These are phyloP conservation scores for Ogataea neopini DNA, from an alignment of 805 yeast genomes.

Conservation along the genomic window DNA sequence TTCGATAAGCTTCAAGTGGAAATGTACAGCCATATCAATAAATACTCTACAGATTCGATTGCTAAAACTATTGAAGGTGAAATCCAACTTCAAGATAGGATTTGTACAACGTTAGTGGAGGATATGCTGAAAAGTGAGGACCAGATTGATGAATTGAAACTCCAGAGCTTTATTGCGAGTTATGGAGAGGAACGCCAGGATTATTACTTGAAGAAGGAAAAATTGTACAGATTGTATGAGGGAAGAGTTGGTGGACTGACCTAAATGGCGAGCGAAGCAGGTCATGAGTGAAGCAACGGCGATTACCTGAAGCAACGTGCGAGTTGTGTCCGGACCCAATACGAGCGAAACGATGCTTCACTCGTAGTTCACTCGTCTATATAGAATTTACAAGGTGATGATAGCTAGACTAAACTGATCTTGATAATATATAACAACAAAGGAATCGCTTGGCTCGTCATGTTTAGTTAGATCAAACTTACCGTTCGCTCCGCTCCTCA, in stretches of 20 bases:
- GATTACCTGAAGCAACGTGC: no score
- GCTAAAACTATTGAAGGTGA: conserved; percentile 37
- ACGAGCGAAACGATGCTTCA: no score
- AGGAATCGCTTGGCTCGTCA: no score
- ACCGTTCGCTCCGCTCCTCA: no score
- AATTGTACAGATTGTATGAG: conserved; percentile 47
- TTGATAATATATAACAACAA: no score
- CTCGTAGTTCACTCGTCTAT: no score
- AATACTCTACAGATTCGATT: conserved; percentile 37
- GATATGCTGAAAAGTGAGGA: conserved; percentile 18
- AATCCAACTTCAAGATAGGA: conserved; percentile 30
- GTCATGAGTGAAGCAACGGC: no score
- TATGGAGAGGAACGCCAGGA: conserved; percentile 43
- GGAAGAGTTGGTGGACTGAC: conserved; percentile 37
- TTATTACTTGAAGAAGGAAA: conserved; percentile 48
- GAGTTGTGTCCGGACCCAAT: no score
- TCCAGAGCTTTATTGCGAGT: conserved; percentile 39
- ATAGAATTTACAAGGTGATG: no score
- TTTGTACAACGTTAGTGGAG: conserved; percentile 16
- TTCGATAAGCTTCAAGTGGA: conserved; percentile 28
- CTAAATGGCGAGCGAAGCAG: no score
- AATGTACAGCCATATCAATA: conserved; percentile 32
- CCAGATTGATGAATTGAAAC: conserved; percentile 31
- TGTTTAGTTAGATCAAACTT: no score
- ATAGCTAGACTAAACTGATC: no score